A percentile compares a stretch with the other conserved stretches of the same genome.
Conservation (phyloP, 257 asterid species). For the Penstemon eatonii region DNA sequence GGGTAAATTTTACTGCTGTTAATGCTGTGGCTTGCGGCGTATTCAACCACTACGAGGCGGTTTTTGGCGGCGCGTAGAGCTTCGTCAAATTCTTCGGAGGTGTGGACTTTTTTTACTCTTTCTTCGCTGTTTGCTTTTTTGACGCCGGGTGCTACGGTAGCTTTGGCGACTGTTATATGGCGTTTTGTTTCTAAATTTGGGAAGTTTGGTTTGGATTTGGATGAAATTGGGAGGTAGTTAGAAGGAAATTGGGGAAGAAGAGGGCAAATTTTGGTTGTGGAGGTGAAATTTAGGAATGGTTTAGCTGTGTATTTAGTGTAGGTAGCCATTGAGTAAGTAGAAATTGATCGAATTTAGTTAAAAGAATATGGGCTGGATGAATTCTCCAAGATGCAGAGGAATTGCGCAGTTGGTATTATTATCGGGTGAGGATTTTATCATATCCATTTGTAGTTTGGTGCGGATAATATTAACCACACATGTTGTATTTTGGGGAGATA, state of each 20-base stretch:
- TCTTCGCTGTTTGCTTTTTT: conserved; percentile 47
- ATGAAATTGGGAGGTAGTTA: conserved; percentile 18
- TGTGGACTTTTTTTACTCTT: conserved; percentile 62
- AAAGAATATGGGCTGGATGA: not conserved
- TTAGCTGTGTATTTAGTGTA: conserved; percentile 60
- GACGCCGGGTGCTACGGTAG: conserved; percentile 55
- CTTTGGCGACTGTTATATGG: conserved; percentile 30
- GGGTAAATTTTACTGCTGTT: conserved; percentile 74
- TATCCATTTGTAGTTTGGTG: not conserved
- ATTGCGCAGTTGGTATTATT: not conserved
- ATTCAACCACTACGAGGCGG: conserved; percentile 86
- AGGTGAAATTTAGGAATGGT: conserved; percentile 48
- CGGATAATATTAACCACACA: not conserved
- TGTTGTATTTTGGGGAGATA: not conserved
- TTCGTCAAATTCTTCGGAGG: conserved; percentile 61
- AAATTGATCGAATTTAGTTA: not conserved
- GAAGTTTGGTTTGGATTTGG: conserved; percentile 25
- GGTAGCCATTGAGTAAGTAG: conserved; percentile 49
- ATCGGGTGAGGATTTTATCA: not conserved
- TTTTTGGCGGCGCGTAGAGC: conserved; percentile 68
- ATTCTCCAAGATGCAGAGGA: not conserved
- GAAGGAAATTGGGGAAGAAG: conserved; percentile 26
- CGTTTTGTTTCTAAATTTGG: conserved; percentile 14
- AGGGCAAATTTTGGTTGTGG: conserved; percentile 44
- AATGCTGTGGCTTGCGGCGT: conserved; percentile 53